A percentile compares a stretch with the other conserved stretches of the same genome.
phyloP scores from a whole-genome alignment of 495 filamentous ascomycete species.

The Trypethelium eluteriae region DNA sequence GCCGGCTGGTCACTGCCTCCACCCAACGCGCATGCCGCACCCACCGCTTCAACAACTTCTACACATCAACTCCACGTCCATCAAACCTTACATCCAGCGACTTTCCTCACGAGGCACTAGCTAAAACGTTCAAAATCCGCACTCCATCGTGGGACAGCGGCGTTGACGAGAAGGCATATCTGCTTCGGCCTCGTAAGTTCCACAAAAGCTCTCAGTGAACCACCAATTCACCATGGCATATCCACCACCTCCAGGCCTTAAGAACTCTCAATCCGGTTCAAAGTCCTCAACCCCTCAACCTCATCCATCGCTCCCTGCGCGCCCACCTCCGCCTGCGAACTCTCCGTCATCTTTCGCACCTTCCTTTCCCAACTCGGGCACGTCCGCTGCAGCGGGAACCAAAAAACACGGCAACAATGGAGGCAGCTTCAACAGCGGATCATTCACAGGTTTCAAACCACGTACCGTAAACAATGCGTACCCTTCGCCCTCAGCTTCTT shows the following conservation, averaged over 20 bases:
- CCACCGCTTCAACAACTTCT: too few relatives aligned
- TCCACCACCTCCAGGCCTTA: slow-evolving; percentile 84
- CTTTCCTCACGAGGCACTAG: not conserved
- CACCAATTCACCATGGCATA: slow-evolving; percentile 85
- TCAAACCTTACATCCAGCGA: too few relatives aligned
- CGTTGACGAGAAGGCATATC: not conserved
- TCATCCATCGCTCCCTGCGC: slow-evolving; percentile 66
- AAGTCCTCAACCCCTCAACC: slow-evolving; percentile 42
- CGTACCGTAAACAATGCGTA: slow-evolving; percentile 48
- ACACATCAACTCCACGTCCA: too few relatives aligned
- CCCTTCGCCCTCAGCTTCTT: slow-evolving; percentile 40
- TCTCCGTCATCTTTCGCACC: slow-evolving; percentile 52
- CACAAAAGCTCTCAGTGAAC: slow-evolving; percentile 37
- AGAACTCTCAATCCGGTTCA: slow-evolving; percentile 35
- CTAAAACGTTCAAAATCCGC: not conserved
- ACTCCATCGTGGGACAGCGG: slow-evolving; percentile 19
- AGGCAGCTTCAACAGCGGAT: slow-evolving; percentile 36
- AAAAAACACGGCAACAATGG: slow-evolving; percentile 29
- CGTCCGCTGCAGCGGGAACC: slow-evolving; percentile 37
- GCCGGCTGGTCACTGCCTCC: too few relatives aligned
- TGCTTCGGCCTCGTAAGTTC: slow-evolving; percentile 2
- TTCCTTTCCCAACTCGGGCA: slow-evolving; percentile 44
- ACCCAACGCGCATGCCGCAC: too few relatives aligned
- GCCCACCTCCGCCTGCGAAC: slow-evolving; percentile 62
- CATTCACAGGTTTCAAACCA: slow-evolving; percentile 54